These are phyloP conservation scores for Colletotrichum falcatum DNA, from an alignment of 2,329 filamentous ascomycete species.

Conservation along the genomic window DNA sequence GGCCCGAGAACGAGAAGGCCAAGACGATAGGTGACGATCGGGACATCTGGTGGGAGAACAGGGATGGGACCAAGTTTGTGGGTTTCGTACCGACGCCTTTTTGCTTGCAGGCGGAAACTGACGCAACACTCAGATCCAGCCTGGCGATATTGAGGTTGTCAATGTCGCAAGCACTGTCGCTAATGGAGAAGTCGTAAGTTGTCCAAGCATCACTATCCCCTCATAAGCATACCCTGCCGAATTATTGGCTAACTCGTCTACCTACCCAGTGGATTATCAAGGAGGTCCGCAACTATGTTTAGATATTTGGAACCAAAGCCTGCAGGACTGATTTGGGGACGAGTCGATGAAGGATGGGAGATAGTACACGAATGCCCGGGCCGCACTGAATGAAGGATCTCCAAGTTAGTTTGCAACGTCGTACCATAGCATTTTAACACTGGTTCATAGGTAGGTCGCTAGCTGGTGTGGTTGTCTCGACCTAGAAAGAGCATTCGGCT, in stretches of 20 bases:
- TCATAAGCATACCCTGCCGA: neutral
- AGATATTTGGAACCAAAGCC: neutral
- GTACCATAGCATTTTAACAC: neutral
- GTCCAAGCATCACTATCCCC: neutral
- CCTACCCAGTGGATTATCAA: conserved; percentile 72
- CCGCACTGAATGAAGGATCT: neutral
- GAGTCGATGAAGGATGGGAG: conserved; percentile 13
- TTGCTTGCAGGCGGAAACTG: neutral
- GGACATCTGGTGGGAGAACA: conserved; percentile 86
- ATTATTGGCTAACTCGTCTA: conserved; percentile 35
- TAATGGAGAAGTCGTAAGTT: conserved; percentile 83
- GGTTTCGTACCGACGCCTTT: conserved; percentile 47
- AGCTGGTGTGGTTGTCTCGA: neutral
- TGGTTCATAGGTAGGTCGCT: too few relatives aligned
- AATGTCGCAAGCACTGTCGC: conserved; percentile 79
- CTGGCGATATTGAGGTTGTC: conserved; percentile 82
- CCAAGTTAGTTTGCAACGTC: neutral
- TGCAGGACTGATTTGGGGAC: neutral
- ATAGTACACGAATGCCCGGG: conserved; percentile 16
- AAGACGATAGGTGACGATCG: conserved; percentile 73
- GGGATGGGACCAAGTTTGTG: conserved; percentile 75
- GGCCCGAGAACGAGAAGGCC: conserved; percentile 74
- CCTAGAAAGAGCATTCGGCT: neutral
- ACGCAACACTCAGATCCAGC: conserved; percentile 71
- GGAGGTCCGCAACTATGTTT: conserved; percentile 60